These are phyloP conservation scores for Rubus parviflorus DNA, from an alignment of 306 rosid genomes.

Conservation along the genomic window DNA sequence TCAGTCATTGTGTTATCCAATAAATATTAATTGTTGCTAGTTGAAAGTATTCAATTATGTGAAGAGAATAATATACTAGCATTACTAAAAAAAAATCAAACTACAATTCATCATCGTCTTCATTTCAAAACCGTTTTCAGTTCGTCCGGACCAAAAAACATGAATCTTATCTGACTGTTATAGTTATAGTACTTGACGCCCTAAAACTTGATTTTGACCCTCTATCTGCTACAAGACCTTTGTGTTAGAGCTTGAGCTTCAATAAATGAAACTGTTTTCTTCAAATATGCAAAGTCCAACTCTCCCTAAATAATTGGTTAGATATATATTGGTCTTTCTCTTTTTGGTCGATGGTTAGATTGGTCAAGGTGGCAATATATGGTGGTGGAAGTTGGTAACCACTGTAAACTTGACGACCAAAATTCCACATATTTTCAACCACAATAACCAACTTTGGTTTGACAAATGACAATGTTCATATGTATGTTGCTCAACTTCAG, in stretches of 20 bases:
- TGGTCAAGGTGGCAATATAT: constrained; percentile 5
- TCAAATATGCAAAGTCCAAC: too few relatives aligned
- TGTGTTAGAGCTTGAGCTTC: neutral
- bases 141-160: neutral
- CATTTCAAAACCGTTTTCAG: neutral
- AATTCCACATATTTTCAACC: constrained; percentile 3
- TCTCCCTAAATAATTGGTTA: too few relatives aligned
- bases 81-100: too few relatives aligned
- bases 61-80: neutral
- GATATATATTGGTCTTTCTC: neutral
- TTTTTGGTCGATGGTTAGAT: neutral
- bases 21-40: too few relatives aligned
- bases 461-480: neutral
- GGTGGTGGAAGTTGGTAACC: constrained; percentile 2
- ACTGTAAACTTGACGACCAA: constrained; percentile 10
- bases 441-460: constrained; percentile 5
- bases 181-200: neutral
- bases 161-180: neutral
- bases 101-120: neutral
- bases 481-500: constrained; percentile 3
- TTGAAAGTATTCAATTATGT: too few relatives aligned
- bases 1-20: too few relatives aligned
- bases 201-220: neutral
- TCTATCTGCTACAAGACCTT: too few relatives aligned
- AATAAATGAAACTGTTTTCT: too few relatives aligned